phyloP scores from a whole-genome alignment of 257 asterid species.

The Orobanche coerulescens region DNA sequence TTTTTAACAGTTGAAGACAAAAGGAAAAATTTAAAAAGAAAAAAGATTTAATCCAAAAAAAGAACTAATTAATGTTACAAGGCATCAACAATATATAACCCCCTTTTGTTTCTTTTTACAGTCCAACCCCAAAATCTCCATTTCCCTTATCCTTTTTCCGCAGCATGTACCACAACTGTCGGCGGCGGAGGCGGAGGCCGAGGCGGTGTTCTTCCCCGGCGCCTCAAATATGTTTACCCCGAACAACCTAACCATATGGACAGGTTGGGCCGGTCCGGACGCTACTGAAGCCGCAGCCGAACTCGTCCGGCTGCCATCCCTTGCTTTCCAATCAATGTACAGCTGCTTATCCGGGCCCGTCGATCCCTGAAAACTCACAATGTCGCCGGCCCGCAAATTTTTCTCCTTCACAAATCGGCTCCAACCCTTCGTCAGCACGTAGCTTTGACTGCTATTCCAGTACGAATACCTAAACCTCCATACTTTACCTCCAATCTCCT shows the following conservation, averaged over 20 bases:
- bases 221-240: constrained; percentile 48
- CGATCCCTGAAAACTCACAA: constrained; percentile 42
- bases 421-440: constrained; percentile 67
- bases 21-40: background rate
- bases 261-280: constrained; percentile 21
- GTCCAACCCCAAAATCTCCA: constrained; percentile 34
- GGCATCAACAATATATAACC: constrained; percentile 33
- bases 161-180: background rate
- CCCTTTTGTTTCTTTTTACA: constrained; percentile 45
- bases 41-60: background rate
- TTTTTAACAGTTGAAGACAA: constrained; percentile 10
- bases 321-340: constrained; percentile 37
- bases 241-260: constrained; percentile 39
- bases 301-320: background rate
- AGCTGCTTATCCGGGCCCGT: constrained; percentile 40
- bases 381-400: constrained; percentile 42
- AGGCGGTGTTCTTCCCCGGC: constrained; percentile 7
- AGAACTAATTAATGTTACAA: constrained; percentile 27
- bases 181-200: constrained; percentile 4
- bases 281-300: background rate
- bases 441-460: constrained; percentile 73
- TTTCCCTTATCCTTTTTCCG: constrained; percentile 37
- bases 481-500: constrained; percentile 46
- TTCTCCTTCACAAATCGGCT: constrained; percentile 71
- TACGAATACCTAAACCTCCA: constrained; percentile 67